Percentiles rank a stretch among this genome's conserved stretches.
Conservation (phyloP, 805 yeast species). For the Hanseniaspora vineae region DNA sequence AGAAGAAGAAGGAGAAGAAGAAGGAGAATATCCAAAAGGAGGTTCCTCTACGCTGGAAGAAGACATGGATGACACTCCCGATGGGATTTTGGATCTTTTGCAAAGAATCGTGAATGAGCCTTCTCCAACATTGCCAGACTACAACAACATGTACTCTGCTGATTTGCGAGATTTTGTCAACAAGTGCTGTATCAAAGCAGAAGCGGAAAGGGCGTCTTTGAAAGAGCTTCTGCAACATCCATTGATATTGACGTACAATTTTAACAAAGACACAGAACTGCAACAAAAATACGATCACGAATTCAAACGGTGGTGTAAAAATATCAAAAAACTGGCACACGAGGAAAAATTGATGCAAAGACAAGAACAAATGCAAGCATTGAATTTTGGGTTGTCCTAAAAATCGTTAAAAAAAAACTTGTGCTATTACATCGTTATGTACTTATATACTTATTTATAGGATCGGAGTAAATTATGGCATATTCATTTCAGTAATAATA, state of each 20-base stretch:
- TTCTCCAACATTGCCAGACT: slow-evolving; percentile 57
- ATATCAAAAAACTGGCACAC: slow-evolving; percentile 19
- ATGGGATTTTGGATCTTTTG: slow-evolving; percentile 78
- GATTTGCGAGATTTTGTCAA: slow-evolving; percentile 58
- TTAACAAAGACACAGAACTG: slow-evolving; percentile 17
- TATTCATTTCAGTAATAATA: background rate
- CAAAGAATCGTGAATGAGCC: slow-evolving; percentile 91
- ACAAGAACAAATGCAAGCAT: slow-evolving; percentile 15
- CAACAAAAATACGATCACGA: slow-evolving; percentile 11
- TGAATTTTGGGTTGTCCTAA: background rate
- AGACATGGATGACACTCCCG: slow-evolving; percentile 51
- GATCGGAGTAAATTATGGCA: background rate
- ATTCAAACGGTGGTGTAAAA: slow-evolving; percentile 31
- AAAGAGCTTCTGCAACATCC: slow-evolving; percentile 42
- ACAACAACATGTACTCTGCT: slow-evolving; percentile 22
- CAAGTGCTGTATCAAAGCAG: slow-evolving; percentile 62
- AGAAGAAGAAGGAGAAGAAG: background rate
- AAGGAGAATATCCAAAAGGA: background rate
- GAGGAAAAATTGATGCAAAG: slow-evolving; percentile 21
- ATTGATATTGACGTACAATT: slow-evolving; percentile 23
- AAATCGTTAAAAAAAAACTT: background rate
- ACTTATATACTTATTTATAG: no score
- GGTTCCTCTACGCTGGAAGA: slow-evolving; percentile 7
- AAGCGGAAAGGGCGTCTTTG: slow-evolving; percentile 55
- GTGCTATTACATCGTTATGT: background rate